Evolutionary conservation across 2,329 filamentous ascomycete genomes (phyloP), one percentile per base, ranked within the genome.

Genomic region (Pseudogymnoascus sp.): DNA sequence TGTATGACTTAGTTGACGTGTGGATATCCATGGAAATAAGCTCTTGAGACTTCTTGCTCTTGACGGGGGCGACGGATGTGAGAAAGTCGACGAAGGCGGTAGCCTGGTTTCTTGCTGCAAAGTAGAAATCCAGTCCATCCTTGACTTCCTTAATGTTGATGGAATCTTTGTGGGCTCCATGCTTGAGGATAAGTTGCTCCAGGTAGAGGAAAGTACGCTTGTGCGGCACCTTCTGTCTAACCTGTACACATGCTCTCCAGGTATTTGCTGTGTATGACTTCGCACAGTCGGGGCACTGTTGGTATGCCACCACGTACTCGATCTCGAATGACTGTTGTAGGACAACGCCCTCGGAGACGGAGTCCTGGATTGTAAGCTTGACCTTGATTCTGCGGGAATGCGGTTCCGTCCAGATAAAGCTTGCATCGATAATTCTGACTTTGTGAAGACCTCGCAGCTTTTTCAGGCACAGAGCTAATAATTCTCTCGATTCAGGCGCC

Each of bases 121-220:
- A 99, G 81, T 87, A 99, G 75, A 99, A 99, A 74, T 99, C 94
- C 64, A 99, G 87, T 1, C 94, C 94, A 69, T 97, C 92, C 76
- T 92, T 92, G 29, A 90, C 89, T 77, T 99, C 94, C 74, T 95
- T 97, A 77, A 99, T 99, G 74, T 97, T 99, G 76, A 97, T 92
- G 0, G 93, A 94, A 68, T 99, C 92, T 67, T 86, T 84, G 74
- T 96, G 92, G 3, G 93, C 94, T 62, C 85, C 84, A 74, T 97
- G 92, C 80, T 97, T 97, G 69, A 99, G 80, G 69, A 99, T 96
- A 62, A 97, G 82, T 79, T 99, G 93, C 76, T 97, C 94, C 36
- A 97, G 85, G 72, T 80, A 89, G 63, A 90, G 75, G 74, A 90
- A 90, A 0, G 87, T 90, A 69, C 94, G 82, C 84, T 97, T 99